These are phyloP conservation scores for Microdochium trichocladiopsis DNA, from an alignment of 2,329 filamentous ascomycete species.

Conservation along the genomic window DNA sequence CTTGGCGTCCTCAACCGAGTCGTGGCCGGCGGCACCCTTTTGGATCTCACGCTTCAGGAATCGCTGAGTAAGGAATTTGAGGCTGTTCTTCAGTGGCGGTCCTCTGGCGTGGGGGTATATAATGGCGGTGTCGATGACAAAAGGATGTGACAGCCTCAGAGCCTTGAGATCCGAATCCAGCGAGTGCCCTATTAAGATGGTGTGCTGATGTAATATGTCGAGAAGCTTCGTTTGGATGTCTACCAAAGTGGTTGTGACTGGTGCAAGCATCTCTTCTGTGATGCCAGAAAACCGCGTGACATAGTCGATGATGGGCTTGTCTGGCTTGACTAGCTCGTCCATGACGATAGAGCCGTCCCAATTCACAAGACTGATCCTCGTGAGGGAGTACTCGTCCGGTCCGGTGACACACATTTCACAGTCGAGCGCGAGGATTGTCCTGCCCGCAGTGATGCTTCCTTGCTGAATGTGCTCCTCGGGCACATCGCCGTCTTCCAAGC, in stretches of 20 bases:
- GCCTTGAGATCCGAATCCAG: constrained; percentile 80
- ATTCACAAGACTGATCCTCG: constrained; percentile 76
- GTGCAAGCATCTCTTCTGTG: constrained; percentile 73
- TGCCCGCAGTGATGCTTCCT: constrained; percentile 78
- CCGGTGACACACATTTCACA: constrained; percentile 97
- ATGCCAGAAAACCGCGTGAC: constrained; percentile 90
- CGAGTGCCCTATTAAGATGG: constrained; percentile 74
- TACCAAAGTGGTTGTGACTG: constrained; percentile 72
- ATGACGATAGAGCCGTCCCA: constrained; percentile 81
- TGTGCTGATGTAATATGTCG: constrained; percentile 61
- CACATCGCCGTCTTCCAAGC: constrained; percentile 58
- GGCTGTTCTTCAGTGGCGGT: constrained; percentile 78
- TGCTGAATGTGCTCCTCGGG: constrained; percentile 66
- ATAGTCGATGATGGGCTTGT: constrained; percentile 84
- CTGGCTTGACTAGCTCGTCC: constrained; percentile 88
- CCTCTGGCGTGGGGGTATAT: constrained; percentile 88
- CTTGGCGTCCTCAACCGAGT: constrained; percentile 86
- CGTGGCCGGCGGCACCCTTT: constrained; percentile 68
- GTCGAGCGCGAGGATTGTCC: constrained; percentile 74
- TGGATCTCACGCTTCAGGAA: constrained; percentile 86
- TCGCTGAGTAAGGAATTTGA: constrained; percentile 85
- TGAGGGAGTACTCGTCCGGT: constrained; percentile 72
- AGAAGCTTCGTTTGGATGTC: constrained; percentile 80
- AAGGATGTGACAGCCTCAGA: constrained; percentile 81
- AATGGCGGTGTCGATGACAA: constrained; percentile 85